Percentiles rank a stretch among this genome's conserved stretches.
phyloP scores from a whole-genome alignment of 2,329 filamentous ascomycete genomes.

The Cladosporium austrohemisphaericum region DNA sequence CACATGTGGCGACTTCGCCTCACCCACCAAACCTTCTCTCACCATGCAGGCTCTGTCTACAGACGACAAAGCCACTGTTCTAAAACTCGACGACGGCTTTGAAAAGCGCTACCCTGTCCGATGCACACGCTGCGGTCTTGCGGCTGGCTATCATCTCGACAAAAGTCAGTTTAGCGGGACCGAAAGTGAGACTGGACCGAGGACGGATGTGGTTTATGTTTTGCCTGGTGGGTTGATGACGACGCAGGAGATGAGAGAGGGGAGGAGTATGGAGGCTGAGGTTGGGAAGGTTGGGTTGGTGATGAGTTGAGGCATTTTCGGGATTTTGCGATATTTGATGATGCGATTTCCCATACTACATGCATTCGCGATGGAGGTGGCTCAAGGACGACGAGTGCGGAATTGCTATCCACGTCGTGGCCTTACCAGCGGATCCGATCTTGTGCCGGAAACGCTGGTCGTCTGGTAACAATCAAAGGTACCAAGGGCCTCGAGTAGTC shows the following conservation, averaged over 20 bases:
- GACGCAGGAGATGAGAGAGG: conserved; percentile 53
- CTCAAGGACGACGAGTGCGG: no score
- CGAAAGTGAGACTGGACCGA: conserved; percentile 30
- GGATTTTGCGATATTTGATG: no score
- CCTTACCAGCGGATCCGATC: no score
- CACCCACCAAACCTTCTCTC: conserved; percentile 19
- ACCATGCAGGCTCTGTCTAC: conserved; percentile 20
- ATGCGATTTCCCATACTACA: no score
- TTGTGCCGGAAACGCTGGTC: no score
- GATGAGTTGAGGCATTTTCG: conserved; percentile 16
- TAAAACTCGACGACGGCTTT: conserved; percentile 54
- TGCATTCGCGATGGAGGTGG: no score
- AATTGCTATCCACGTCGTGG: no score
- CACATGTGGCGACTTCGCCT: conserved; percentile 17
- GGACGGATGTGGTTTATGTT: conserved; percentile 55
- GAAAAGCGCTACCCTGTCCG: conserved; percentile 60
- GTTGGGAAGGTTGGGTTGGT: conserved; percentile 13
- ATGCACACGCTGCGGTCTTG: conserved; percentile 59
- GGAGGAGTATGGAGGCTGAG: conserved; percentile 31
- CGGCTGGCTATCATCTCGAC: conserved; percentile 62
- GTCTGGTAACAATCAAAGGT: no score
- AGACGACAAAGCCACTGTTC: conserved; percentile 19
- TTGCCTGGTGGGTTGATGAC: conserved; percentile 57
- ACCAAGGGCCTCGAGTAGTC: no score
- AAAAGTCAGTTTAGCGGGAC: conserved; percentile 44